phyloP scores from a whole-genome alignment of 176 grass and related monocot genomes.

The Ampelocalamus luodianensis region DNA sequence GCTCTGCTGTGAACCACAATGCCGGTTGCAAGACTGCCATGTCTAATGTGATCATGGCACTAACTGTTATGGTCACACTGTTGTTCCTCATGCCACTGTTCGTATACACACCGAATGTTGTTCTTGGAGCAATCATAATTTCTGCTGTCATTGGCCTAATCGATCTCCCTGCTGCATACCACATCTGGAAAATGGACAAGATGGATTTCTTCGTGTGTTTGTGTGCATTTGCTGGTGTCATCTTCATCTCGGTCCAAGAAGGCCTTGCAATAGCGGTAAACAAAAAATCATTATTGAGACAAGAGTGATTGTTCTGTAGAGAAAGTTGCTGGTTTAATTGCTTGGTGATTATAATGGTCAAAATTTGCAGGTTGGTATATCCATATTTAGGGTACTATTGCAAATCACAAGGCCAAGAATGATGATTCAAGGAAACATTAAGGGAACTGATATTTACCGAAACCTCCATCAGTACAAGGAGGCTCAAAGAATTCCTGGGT shows the following conservation, averaged over 20 bases:
- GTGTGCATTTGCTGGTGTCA: slow-evolving; percentile 83
- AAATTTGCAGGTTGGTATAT: slow-evolving; percentile 75
- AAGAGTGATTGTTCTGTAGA: background rate
- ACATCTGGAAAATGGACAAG: slow-evolving; percentile 98
- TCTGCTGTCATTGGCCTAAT: slow-evolving; percentile 80
- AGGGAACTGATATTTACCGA: slow-evolving; percentile 83
- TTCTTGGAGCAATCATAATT: slow-evolving; percentile 90
- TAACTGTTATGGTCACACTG: slow-evolving; percentile 90
- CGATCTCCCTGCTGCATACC: slow-evolving; percentile 67
- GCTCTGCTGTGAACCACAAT: slow-evolving; percentile 95
- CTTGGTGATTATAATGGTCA: background rate
- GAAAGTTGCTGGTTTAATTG: background rate
- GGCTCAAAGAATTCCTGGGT: slow-evolving; percentile 81
- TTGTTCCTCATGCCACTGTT: slow-evolving; percentile 93
- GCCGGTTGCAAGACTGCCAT: slow-evolving; percentile 94
- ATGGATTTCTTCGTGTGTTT: slow-evolving; percentile 90
- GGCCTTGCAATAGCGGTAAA: slow-evolving; percentile 90
- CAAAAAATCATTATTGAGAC: background rate
- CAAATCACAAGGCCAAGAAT: slow-evolving; percentile 92
- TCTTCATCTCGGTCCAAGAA: slow-evolving; percentile 91
- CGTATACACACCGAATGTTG: slow-evolving; percentile 85
- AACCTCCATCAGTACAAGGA: slow-evolving; percentile 86
- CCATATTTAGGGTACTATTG: slow-evolving; percentile 78
- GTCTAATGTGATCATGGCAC: slow-evolving; percentile 89
- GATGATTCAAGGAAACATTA: slow-evolving; percentile 72